Percentiles rank a stretch among this genome's conserved stretches.
These are phyloP conservation scores for Penicillium maclennaniae DNA, from an alignment of 495 filamentous ascomycete species.

Conservation along the genomic window DNA sequence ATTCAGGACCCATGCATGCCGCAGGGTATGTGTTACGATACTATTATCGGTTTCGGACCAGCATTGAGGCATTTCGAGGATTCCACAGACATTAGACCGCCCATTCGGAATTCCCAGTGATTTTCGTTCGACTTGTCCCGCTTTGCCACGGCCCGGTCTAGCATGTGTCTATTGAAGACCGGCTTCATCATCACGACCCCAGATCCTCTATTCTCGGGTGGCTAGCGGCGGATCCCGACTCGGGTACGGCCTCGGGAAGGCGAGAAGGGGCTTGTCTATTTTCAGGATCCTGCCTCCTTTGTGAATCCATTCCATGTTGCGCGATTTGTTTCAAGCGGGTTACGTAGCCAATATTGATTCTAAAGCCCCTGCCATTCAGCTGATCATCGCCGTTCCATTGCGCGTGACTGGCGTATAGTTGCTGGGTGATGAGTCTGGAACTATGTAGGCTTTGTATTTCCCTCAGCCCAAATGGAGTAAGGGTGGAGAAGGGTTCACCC, in stretches of 20 bases:
- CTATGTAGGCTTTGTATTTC: constrained; percentile 6
- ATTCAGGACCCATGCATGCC: not conserved
- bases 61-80: not conserved
- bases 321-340: constrained; percentile 20
- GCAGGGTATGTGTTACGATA: constrained; percentile 7
- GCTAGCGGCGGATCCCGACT: constrained; percentile 30
- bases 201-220: constrained; percentile 24
- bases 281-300: not conserved
- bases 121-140: not conserved
- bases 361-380: constrained; percentile 10
- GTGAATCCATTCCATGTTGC: constrained; percentile 12
- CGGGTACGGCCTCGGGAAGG: constrained; percentile 22
- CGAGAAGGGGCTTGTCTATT: constrained; percentile 1
- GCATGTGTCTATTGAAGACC: not conserved
- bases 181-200: constrained; percentile 17
- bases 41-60: constrained; percentile 2
- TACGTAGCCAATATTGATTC: constrained; percentile 14
- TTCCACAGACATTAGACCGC: not conserved
- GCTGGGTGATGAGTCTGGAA: constrained; percentile 7
- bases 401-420: constrained; percentile 25
- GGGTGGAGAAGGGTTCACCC: constrained; percentile 18
- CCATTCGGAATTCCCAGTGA: not conserved
- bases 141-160: constrained; percentile 2
- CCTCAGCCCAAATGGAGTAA: constrained; percentile 14
- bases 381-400: constrained; percentile 17